These are phyloP conservation scores for Candida glucosophila DNA, from an alignment of 1,139 yeast species.

Conservation along the genomic window DNA sequence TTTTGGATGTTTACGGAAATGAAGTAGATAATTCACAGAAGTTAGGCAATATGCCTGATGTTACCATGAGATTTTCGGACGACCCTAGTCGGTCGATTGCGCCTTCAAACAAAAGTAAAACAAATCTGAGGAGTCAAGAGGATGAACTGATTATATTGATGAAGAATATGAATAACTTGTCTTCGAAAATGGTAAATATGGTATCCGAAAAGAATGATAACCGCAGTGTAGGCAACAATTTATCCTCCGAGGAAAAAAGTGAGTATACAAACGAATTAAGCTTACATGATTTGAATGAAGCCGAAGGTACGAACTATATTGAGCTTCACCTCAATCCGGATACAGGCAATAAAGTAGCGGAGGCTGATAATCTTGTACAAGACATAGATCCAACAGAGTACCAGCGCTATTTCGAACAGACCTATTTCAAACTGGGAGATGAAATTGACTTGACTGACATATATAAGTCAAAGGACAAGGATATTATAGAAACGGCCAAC, in stretches of 20 bases:
- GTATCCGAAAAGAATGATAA: conserved; percentile 5
- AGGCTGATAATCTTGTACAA: conserved; percentile 2
- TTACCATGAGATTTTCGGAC: conserved; percentile 75
- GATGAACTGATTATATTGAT: conserved; percentile 66
- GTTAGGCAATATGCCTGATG: conserved; percentile 76
- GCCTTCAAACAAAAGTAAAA: conserved; percentile 10
- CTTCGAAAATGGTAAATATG: conserved; percentile 71
- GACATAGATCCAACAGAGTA: conserved; percentile 1
- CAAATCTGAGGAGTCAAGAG: conserved; percentile 29
- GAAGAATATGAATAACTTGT: conserved; percentile 81
- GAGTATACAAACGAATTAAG: conserved; percentile 44
- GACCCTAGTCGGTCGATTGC: conserved; percentile 9
- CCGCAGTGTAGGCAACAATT: conserved; percentile 8
- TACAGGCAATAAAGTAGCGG: conserved; percentile 6
- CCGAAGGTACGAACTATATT: conserved; percentile 42
- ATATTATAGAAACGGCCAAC: conserved; percentile 39
- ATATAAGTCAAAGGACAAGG: conserved; percentile 19
- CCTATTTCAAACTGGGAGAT: conserved; percentile 3
- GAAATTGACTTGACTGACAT: conserved; percentile 37
- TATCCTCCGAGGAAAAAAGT: conserved; percentile 21
- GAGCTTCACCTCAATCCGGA: conserved; percentile 44
- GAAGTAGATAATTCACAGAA: conserved; percentile 71
- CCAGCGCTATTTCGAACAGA: conserved; percentile 2
- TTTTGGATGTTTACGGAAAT: conserved; percentile 73
- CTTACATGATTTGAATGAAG: conserved; percentile 54